phyloP scores from a whole-genome alignment of 2,329 filamentous ascomycete genomes.

The Penicillium sp. region DNA sequence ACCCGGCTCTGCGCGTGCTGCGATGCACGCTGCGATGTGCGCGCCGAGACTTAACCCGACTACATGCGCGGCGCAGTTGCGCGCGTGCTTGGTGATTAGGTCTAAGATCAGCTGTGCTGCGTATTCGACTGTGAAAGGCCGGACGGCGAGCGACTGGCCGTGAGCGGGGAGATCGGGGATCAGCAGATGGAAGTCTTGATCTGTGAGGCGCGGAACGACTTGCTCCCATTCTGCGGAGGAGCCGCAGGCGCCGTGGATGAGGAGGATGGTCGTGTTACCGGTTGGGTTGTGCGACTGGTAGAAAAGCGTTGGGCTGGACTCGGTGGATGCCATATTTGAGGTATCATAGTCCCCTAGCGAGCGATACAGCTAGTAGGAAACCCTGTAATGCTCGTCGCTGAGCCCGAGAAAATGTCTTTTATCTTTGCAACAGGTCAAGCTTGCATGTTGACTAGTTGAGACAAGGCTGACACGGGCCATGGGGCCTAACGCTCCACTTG shows the following conservation, averaged over 20 bases:
- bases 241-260: conserved; percentile 17
- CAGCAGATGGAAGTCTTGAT: conserved; percentile 14
- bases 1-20: conserved; percentile 8
- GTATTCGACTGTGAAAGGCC: conserved; percentile 11
- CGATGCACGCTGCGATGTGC: conserved; percentile 11
- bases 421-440: no score
- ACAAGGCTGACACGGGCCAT: no score
- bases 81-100: conserved; percentile 8
- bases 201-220: conserved; percentile 6
- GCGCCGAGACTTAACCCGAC: conserved; percentile 19
- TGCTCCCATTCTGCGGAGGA: conserved; percentile 13
- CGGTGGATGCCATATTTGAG: background rate
- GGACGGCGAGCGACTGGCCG: conserved; percentile 10
- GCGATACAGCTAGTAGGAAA: no score
- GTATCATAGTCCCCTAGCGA: background rate
- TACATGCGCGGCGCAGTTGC: conserved; percentile 11
- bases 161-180: conserved; percentile 18
- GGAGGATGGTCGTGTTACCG: conserved; percentile 10
- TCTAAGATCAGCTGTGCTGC: conserved; percentile 1
- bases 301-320: conserved; percentile 1
- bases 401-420: no score
- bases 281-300: conserved; percentile 5
- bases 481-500: no score
- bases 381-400: no score
- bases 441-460: background rate